Base-by-base conservation (phyloP, 352 stramenopile species). In the Pythium dissotocum region DNA sequence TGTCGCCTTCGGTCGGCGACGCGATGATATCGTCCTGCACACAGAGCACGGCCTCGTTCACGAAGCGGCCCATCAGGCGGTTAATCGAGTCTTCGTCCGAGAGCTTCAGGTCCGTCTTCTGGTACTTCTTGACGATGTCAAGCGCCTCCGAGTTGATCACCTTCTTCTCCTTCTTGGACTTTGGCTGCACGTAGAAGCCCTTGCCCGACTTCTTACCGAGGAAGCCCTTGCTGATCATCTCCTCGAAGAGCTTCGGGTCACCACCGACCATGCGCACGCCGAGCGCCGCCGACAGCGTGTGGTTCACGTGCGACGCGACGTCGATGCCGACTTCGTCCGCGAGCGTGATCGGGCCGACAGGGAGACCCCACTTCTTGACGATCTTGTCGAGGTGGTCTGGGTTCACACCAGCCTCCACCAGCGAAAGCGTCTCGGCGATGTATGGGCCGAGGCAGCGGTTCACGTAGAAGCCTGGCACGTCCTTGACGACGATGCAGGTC, bases 391-490 rank as follows among this genome's bases (percentile, higher is more conserved):
- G 78, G 62, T 94, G 84, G 65, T 99, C 94, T 6, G 98, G 85
- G 16, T 87, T 77, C 28, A 98, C 96, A 64, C 97, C 97, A 72
- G 93, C 90, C 51, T 90, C 82, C 3, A 98, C 80, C 9, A 99
- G 74, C n/a, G 92, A 87, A n/a, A 96, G 83, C 28, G 94, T 91
- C 77, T 97, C 85, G 30, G 87, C 85, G 60, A 97, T 91, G 75
- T 98, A 99, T 21, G 97, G 97, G 28, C 95, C 97, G 38, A 99
- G 85, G 77, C 95, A 99, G 30, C 97, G 89, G 84, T 99, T 99
- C 35, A 99, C 97, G 74, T 99, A 99, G 76, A 99, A 99, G 46
- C 97, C 97, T n/a, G 97, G 97, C 1, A 99, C 97, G 78, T 99
- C 97, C 83, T 99, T 99, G 52, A 99, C 97, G 52, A 98, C 88